These are phyloP conservation scores for Wallacemonas sp. DNA, from an alignment of 208 protist genomes.

Conservation along the genomic window DNA sequence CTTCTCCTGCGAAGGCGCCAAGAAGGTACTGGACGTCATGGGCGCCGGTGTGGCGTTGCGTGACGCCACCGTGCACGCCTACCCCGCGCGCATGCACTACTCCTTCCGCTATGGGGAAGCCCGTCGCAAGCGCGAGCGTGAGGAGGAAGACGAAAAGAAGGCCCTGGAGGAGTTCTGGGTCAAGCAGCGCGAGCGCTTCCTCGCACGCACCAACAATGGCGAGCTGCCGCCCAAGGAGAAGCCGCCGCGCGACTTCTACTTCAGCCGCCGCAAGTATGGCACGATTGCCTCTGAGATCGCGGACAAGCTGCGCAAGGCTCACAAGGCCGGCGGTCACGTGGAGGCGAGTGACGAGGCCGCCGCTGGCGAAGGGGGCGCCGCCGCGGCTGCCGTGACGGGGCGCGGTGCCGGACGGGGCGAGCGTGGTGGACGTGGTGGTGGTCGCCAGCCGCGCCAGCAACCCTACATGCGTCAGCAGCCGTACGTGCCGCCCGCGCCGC, in stretches of 20 bases:
- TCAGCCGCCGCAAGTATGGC: slow-evolving; percentile 12
- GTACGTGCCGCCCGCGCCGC: background rate
- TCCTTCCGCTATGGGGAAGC: slow-evolving; percentile 70
- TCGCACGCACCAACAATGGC: slow-evolving; percentile 53
- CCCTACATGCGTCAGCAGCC: background rate
- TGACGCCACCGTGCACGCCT: slow-evolving; percentile 40
- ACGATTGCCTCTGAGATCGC: slow-evolving; percentile 13
- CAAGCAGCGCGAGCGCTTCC: slow-evolving; percentile 31
- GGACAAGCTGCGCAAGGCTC: slow-evolving; percentile 49
- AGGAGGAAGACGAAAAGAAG: slow-evolving; percentile 51
- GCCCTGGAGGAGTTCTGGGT: slow-evolving; percentile 38
- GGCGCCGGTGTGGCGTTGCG: slow-evolving; percentile 41
- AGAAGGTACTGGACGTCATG: slow-evolving; percentile 76
- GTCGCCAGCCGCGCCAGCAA: background rate
- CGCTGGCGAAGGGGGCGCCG: slow-evolving; percentile 1
- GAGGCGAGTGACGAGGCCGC: background rate
- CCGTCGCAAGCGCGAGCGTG: slow-evolving; percentile 66
- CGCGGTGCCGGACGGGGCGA: background rate
- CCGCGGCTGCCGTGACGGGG: background rate
- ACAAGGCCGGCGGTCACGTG: slow-evolving; percentile 34
- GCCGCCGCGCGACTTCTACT: slow-evolving; percentile 8
- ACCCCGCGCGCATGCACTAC: slow-evolving; percentile 69
- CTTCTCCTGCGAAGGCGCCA: slow-evolving; percentile 84
- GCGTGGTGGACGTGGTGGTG: background rate
- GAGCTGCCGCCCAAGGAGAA: slow-evolving; percentile 33